Evolutionary conservation across 192 early-diverging fungal species (phyloP).

Genomic region (Phycomyces nitens): DNA sequence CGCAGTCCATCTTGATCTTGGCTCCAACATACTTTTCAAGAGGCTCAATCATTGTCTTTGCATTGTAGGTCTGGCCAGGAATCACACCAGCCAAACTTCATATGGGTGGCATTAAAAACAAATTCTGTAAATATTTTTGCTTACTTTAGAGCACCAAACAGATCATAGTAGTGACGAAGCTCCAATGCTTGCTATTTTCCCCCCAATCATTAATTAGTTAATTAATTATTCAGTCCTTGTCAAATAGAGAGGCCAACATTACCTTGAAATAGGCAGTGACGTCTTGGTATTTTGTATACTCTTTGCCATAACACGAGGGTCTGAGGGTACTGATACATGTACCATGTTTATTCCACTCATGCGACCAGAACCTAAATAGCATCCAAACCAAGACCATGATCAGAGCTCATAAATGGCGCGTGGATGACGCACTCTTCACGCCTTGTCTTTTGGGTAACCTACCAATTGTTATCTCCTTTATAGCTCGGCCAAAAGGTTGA

Average conservation of each 20-base stretch:
- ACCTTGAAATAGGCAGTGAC: constrained; percentile 38
- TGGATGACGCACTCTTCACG: background rate
- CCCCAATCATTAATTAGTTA: too few relatives aligned
- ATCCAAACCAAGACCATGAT: background rate
- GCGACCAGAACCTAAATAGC: constrained; percentile 39
- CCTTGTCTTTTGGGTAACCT: constrained; percentile 2
- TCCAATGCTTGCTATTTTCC: constrained; percentile 33
- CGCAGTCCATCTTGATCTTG: constrained; percentile 44
- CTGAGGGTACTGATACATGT: constrained; percentile 42
- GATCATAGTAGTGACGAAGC: constrained; percentile 36
- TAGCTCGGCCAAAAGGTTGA: constrained; percentile 50
- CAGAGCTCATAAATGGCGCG: background rate
- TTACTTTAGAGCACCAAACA: constrained; percentile 39
- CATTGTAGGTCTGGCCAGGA: constrained; percentile 45
- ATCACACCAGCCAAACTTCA: constrained; percentile 39
- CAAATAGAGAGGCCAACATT: too few relatives aligned
- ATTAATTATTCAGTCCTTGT: too few relatives aligned
- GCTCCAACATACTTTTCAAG: constrained; percentile 37
- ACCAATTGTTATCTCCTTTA: constrained; percentile 69
- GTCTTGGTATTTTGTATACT: constrained; percentile 38
- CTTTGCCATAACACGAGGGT: constrained; percentile 37
- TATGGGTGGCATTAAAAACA: background rate
- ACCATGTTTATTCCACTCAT: constrained; percentile 52
- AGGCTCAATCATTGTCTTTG: constrained; percentile 38
- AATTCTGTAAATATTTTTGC: background rate